These are phyloP conservation scores for Thuidium tamariscinum DNA, from an alignment of 225 moss, liverwort and hornwort genomes.

Conservation along the genomic window DNA sequence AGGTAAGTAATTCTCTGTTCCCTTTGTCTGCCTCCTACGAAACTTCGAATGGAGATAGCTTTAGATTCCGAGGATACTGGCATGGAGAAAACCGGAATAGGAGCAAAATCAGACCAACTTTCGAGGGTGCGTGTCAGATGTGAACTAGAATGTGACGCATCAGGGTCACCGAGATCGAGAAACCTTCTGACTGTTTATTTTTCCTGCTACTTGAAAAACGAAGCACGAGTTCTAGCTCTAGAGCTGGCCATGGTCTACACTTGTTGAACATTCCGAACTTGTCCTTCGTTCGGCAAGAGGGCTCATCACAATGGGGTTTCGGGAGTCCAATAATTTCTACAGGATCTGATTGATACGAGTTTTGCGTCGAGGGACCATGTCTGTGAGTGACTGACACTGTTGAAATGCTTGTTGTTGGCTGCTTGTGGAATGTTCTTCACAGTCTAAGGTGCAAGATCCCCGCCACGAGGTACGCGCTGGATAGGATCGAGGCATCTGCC, in stretches of 20 bases:
- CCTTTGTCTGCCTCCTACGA: not conserved
- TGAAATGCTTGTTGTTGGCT: not conserved
- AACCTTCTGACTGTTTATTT: not conserved
- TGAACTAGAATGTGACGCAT: not conserved
- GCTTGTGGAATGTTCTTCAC: not conserved
- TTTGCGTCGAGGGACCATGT: not conserved
- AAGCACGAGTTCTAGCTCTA: no score
- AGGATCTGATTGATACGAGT: not conserved
- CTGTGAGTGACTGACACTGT: not conserved
- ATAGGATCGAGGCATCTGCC: not conserved
- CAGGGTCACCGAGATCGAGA: not conserved
- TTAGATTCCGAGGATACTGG: not conserved
- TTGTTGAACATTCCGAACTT: not conserved
- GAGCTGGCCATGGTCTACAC: not conserved
- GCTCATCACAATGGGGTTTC: not conserved
- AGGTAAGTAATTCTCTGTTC: not conserved
- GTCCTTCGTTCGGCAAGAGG: not conserved
- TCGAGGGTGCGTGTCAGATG: not conserved
- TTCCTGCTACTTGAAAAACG: no score
- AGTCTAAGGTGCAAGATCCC: not conserved
- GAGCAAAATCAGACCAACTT: not conserved
- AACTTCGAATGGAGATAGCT: not conserved
- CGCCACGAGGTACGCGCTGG: slow-evolving; percentile 3
- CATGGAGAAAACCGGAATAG: not conserved
- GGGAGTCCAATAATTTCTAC: not conserved